phyloP scores from a whole-genome alignment of 108 stramenopile species.

The Skeletonema marinoi region DNA sequence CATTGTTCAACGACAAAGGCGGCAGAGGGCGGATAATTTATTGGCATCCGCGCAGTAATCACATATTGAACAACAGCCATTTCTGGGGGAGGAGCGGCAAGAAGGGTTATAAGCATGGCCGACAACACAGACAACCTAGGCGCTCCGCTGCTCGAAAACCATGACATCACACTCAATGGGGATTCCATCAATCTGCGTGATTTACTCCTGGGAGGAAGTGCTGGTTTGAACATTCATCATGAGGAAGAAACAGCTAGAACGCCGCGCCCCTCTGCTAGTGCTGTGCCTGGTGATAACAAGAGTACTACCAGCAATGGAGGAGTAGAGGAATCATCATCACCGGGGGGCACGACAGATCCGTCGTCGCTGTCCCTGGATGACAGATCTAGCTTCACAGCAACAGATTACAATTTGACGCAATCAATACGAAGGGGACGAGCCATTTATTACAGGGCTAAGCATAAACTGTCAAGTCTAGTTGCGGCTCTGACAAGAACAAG shows the following conservation, averaged over 20 bases:
- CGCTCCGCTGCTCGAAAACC: conserved; percentile 8
- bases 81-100: background rate
- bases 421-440: background rate
- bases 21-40: too few species aligned
- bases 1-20: too few species aligned
- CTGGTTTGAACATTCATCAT: background rate
- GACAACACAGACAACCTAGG: background rate
- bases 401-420: background rate
- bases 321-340: background rate
- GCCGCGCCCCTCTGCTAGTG: background rate
- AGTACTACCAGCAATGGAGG: background rate
- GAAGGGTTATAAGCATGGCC: background rate
- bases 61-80: too few species aligned
- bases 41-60: too few species aligned
- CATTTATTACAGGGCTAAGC: background rate
- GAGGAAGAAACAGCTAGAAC: background rate
- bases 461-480: background rate
- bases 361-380: background rate
- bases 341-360: background rate
- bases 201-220: conserved; percentile 1
- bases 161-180: conserved; percentile 15
- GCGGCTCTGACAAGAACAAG: conserved; percentile 2
- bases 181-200: conserved; percentile 31
- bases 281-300: background rate
- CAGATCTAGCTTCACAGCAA: background rate